A percentile compares a stretch with the other conserved stretches of the same genome.
These are phyloP conservation scores for Phytophthora pseudosyringae DNA, from an alignment of 352 stramenopile species.

Conservation along the genomic window DNA sequence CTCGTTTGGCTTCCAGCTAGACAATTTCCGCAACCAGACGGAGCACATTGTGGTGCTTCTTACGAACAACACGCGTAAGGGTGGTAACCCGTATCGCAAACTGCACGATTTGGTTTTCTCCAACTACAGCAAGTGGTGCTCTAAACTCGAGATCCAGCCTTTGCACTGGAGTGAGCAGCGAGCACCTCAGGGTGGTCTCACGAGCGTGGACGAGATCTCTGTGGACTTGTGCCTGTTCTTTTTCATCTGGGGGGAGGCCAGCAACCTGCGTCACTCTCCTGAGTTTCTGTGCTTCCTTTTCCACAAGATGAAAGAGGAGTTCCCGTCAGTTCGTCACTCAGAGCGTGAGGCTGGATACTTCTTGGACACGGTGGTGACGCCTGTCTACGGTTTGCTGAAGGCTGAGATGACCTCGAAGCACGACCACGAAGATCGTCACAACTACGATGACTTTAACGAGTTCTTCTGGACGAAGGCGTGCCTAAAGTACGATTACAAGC, in stretches of 20 bases:
- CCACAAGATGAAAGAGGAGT: constrained; percentile 94
- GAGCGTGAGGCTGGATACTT: constrained; percentile 95
- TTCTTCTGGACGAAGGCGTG: constrained; percentile 99
- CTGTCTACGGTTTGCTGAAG: constrained; percentile 92
- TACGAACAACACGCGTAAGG: constrained; percentile 90
- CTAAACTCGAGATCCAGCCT: constrained; percentile 78
- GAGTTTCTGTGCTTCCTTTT: constrained; percentile 99
- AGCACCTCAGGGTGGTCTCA: constrained; percentile 80
- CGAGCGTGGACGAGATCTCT: constrained; percentile 87
- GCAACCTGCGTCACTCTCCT: constrained; percentile 97
- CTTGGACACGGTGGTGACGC: constrained; percentile 97
- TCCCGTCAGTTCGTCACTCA: constrained; percentile 68
- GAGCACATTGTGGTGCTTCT: constrained; percentile 98
- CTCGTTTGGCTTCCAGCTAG: constrained; percentile 84
- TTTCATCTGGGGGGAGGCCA: constrained; percentile 98
- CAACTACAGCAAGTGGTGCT: constrained; percentile 91
- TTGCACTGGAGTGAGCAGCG: constrained; percentile 77
- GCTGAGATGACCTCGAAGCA: constrained; percentile 89
- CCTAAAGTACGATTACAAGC: constrained; percentile 95
- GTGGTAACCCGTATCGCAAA: constrained; percentile 81
- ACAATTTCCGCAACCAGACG: constrained; percentile 95
- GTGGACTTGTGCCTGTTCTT: constrained; percentile 95
- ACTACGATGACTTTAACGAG: constrained; percentile 99
- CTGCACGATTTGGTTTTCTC: constrained; percentile 85
- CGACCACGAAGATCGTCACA: constrained; percentile 96